Conservation (phyloP, 257 asterid genomes). For the Capsicum pubescens region DNA sequence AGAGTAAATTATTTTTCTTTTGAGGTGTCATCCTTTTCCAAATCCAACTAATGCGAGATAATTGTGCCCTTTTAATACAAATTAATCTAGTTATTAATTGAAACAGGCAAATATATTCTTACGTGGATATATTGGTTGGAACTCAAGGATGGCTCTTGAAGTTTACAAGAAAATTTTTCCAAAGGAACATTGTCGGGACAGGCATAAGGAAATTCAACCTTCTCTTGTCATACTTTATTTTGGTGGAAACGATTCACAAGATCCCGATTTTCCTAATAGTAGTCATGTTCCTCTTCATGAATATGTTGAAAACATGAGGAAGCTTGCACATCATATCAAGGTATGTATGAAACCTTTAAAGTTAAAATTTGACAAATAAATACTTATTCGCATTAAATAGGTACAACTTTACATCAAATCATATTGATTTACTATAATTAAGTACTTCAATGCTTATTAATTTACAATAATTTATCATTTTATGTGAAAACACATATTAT, state of each 20-base stretch:
- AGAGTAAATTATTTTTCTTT: no score
- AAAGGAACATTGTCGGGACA: neutral
- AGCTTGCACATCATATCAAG: conserved; percentile 43
- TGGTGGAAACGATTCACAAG: conserved; percentile 86
- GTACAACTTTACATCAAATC: no score
- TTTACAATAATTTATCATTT: neutral
- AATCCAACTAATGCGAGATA: no score
- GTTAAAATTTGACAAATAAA: no score
- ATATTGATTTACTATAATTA: no score
- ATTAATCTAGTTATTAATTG: no score
- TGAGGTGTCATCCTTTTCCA: no score
- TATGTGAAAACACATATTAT: neutral
- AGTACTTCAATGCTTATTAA: neutral
- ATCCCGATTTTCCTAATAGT: conserved; percentile 67
- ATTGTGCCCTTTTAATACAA: no score
- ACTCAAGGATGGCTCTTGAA: conserved; percentile 11
- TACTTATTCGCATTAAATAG: no score
- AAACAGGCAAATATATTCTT: conserved; percentile 42
- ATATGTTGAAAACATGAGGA: conserved; percentile 79
- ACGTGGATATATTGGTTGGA: conserved; percentile 9
- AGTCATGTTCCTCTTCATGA: conserved; percentile 79
- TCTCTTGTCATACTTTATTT: conserved; percentile 75
- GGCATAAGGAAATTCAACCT: conserved; percentile 51
- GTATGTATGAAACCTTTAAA: neutral
- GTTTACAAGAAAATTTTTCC: conserved; percentile 33